Base-by-base conservation (phyloP, 306 rosid species). In the Mimosa pudica region DNA sequence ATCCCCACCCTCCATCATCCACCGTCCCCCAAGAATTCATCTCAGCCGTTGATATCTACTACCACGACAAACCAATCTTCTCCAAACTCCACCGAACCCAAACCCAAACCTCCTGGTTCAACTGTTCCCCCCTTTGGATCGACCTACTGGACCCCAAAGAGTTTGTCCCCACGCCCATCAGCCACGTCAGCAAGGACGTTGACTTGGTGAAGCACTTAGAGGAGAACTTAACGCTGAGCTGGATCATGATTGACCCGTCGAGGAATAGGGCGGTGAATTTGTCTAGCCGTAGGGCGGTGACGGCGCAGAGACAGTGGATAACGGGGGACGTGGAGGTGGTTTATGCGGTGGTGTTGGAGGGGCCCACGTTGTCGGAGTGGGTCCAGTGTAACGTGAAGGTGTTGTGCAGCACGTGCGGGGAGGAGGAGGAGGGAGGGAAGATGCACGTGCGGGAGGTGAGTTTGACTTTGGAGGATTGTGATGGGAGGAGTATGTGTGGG, bases 41-140 rank as follows among this genome's bases (percentile, higher is more conserved):
- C 84, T 92, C 97, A 0, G 98, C 98, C 77, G 94, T 93, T 0
- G 98, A 95, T 79, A 46, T 95, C 11, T 84, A 64, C 66, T 90
- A 89, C 85, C 48, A 79, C 70, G 87, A 74, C 24, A 76, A 68
- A 41, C 85, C 84, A 10, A 61, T 95, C 18, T 84, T 93, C 87
- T 91, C 99, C 5, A 86, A 81, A 11, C 81, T 88, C 36, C 79
- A 77, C 0, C 79, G 71, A 8, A 86, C 82, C 41, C 89, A 83
- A 38, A 88, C 93, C 7, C 71, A 64, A 7, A 76, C 89, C 14
- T 81, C 79, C 0, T 91, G 98, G 99, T 91, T 93, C 80, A 86
- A 77, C 16, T 62, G 58, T 61, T 85, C 96, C 11, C 99, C 98
- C 0, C 85, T 92, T 14, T 87, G 91, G 78, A 70, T 95, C 3